phyloP scores from a whole-genome alignment of 2,329 filamentous ascomycete genomes.

The Clonostachys solani region DNA sequence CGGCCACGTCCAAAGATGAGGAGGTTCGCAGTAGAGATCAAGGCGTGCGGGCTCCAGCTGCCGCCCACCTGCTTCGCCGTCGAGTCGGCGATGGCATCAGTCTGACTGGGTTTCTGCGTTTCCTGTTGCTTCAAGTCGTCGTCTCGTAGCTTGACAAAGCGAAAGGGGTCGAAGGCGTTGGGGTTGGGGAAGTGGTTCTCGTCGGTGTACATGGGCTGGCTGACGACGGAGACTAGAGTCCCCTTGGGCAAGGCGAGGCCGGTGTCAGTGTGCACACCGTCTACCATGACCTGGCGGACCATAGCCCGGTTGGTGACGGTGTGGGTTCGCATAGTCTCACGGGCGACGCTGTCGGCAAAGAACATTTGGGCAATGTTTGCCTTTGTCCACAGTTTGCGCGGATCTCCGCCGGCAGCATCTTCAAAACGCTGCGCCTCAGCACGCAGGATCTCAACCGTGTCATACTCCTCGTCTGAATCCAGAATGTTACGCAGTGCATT shows the following conservation, averaged over 20 bases:
- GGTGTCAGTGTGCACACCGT: constrained; percentile 21
- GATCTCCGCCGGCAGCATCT: too few relatives aligned
- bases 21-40: constrained; percentile 21
- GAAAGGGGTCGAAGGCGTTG: constrained; percentile 31
- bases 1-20: constrained; percentile 30
- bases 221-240: constrained; percentile 22
- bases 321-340: constrained; percentile 28
- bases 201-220: constrained; percentile 21
- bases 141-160: constrained; percentile 25
- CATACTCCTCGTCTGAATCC: constrained; percentile 24
- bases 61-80: background rate
- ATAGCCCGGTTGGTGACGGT: constrained; percentile 10
- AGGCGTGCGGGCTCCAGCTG: constrained; percentile 3
- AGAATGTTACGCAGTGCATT: constrained; percentile 33
- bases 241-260: constrained; percentile 23
- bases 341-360: constrained; percentile 31
- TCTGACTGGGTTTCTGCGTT: too few relatives aligned
- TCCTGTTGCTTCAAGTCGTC: too few relatives aligned
- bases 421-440: constrained; percentile 24
- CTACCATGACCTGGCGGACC: constrained; percentile 14
- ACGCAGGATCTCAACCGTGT: constrained; percentile 28
- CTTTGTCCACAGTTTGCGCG: constrained; percentile 32
- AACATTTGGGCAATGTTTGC: constrained; percentile 26
- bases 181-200: constrained; percentile 28
- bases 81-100: too few relatives aligned